Percentiles rank a stretch among this genome's conserved stretches.
Conservation (phyloP, 2,329 filamentous ascomycete genomes). For the Neophaeococcomyces aloes region DNA sequence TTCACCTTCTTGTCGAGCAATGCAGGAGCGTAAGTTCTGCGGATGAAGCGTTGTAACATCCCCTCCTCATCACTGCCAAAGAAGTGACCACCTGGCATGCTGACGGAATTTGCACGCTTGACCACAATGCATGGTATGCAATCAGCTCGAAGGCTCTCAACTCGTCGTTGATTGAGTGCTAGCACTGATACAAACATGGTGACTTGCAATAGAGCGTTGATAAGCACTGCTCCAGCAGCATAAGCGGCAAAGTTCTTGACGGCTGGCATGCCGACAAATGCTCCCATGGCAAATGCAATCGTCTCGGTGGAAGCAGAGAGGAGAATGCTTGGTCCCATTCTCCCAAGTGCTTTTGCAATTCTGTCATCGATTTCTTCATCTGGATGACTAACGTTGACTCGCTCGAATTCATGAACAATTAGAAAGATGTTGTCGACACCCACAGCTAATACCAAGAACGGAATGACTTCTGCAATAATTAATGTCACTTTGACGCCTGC, state of each 20-base stretch:
- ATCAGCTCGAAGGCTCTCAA: constrained; percentile 79
- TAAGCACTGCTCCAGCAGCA: constrained; percentile 87
- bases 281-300: constrained; percentile 80
- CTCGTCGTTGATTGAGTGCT: constrained; percentile 78
- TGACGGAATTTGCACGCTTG: constrained; percentile 58
- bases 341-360: constrained; percentile 76
- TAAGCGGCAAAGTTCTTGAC: constrained; percentile 96
- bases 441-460: constrained; percentile 89
- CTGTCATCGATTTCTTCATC: constrained; percentile 80
- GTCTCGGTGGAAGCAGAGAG: constrained; percentile 94
- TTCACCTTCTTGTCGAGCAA: constrained; percentile 75
- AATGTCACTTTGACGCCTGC: constrained; percentile 85
- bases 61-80: constrained; percentile 78
- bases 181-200: constrained; percentile 95
- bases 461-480: constrained; percentile 97
- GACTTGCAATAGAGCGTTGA: constrained; percentile 93
- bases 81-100: constrained; percentile 52
- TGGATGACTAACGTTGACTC: constrained; percentile 82
- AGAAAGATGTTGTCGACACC: constrained; percentile 99
- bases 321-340: constrained; percentile 93
- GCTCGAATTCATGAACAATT: constrained; percentile 95
- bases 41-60: constrained; percentile 73
- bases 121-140: constrained; percentile 84
- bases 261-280: constrained; percentile 93
- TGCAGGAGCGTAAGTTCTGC: constrained; percentile 74